These are phyloP conservation scores for Saccharomyces hybrid DNA, from an alignment of 1,139 yeast species.

Conservation along the genomic window DNA sequence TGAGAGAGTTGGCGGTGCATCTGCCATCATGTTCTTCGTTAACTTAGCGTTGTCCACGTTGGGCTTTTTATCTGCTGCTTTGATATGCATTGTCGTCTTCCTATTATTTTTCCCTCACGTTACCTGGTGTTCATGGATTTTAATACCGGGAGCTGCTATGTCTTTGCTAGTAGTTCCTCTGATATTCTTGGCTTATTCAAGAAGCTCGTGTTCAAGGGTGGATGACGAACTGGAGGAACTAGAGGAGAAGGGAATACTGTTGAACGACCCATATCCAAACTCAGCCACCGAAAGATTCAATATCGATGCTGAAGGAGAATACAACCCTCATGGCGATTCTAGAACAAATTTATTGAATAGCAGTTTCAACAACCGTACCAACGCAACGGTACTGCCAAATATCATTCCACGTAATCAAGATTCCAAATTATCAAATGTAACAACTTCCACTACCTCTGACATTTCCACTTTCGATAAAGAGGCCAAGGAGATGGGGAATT, in stretches of 20 bases:
- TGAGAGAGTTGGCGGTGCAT: slow-evolving; percentile 22
- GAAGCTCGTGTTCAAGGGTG: slow-evolving; percentile 12
- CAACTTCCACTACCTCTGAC: neutral
- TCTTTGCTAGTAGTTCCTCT: slow-evolving; percentile 42
- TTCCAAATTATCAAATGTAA: neutral
- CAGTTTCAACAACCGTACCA: neutral
- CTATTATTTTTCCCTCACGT: slow-evolving; percentile 56
- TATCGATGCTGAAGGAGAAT: slow-evolving; percentile 1
- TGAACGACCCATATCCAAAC: neutral
- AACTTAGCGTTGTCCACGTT: slow-evolving; percentile 36
- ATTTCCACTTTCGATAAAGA: neutral
- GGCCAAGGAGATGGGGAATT: neutral
- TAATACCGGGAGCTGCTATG: slow-evolving; percentile 57
- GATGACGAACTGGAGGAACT: slow-evolving; percentile 28
- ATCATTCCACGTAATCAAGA: slow-evolving; percentile 7
- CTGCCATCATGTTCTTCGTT: slow-evolving; percentile 32
- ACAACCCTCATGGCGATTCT: neutral
- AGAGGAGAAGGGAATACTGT: slow-evolving; percentile 17
- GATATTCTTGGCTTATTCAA: slow-evolving; percentile 32
- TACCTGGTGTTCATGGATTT: slow-evolving; percentile 63
- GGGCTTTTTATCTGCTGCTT: slow-evolving; percentile 44
- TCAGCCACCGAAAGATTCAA: neutral
- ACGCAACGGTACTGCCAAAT: slow-evolving; percentile 10
- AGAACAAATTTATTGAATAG: neutral
- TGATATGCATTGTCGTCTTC: slow-evolving; percentile 48